These are phyloP conservation scores for Candida hungchunana DNA, from an alignment of 805 yeast species.

Conservation along the genomic window DNA sequence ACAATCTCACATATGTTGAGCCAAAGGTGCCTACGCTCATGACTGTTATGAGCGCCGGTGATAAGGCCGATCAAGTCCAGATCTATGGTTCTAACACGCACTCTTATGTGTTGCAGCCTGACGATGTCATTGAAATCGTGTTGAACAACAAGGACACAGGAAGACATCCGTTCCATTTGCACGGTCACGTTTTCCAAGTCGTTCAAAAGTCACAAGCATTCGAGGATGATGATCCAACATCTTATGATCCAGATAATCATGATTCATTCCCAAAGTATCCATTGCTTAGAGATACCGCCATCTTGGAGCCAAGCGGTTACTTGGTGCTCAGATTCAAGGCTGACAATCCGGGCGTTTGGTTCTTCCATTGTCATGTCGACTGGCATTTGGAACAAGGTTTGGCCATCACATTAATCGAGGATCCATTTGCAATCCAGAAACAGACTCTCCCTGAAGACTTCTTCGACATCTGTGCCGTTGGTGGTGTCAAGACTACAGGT, in stretches of 20 bases:
- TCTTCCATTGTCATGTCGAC: constrained; percentile 98
- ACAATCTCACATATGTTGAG: constrained; percentile 68
- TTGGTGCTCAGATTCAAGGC: constrained; percentile 85
- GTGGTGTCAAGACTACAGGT: constrained; percentile 46
- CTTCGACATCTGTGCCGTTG: constrained; percentile 43
- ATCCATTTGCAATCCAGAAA: constrained; percentile 57
- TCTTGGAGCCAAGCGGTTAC: constrained; percentile 79
- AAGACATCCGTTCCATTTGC: constrained; percentile 95
- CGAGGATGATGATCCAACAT: constrained; percentile 46
- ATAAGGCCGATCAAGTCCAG: constrained; percentile 44
- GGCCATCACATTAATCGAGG: constrained; percentile 77
- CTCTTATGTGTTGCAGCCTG: constrained; percentile 56
- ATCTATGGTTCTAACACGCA: constrained; percentile 80
- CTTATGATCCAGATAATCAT: constrained; percentile 50
- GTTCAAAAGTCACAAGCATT: constrained; percentile 68
- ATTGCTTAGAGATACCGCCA: constrained; percentile 77
- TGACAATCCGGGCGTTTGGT: constrained; percentile 97
- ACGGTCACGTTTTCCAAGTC: constrained; percentile 83
- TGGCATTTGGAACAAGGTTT: constrained; percentile 98
- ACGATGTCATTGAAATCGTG: constrained; percentile 68
- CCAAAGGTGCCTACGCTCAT: constrained; percentile 86
- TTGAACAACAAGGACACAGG: constrained; percentile 88
- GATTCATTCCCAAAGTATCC: constrained; percentile 67
- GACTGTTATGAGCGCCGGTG: constrained; percentile 73
- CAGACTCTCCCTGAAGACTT: constrained; percentile 45